Evolutionary conservation across 2,329 filamentous ascomycete species (phyloP).

Genomic region (Fonsecaea multimorphosa): DNA sequence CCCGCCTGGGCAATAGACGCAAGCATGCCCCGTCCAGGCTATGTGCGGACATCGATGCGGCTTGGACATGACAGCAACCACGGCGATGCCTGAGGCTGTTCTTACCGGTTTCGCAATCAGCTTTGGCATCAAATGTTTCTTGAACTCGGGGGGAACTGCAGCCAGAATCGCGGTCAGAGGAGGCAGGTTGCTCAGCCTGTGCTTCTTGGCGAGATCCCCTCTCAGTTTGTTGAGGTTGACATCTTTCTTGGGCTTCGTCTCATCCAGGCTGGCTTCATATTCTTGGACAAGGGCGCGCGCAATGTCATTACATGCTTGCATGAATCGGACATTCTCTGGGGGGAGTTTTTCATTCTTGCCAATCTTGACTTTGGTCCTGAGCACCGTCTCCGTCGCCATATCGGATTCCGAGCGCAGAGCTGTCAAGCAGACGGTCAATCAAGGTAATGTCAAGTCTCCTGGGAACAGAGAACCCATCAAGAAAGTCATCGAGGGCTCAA

Average conservation of each 20-base stretch:
- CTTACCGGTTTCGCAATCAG: constrained; percentile 96
- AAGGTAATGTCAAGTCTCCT: neutral
- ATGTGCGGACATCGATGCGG: constrained; percentile 97
- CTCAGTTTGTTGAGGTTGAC: constrained; percentile 91
- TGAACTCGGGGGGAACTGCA: constrained; percentile 98
- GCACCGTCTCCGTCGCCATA: constrained; percentile 69
- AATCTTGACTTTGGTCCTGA: constrained; percentile 54
- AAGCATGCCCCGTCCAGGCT: constrained; percentile 92
- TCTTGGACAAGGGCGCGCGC: constrained; percentile 93
- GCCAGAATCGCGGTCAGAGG: constrained; percentile 96
- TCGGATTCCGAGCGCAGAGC: neutral
- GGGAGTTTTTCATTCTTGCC: constrained; percentile 77
- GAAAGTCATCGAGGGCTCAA: neutral
- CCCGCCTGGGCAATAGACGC: constrained; percentile 96
- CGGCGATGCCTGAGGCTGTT: constrained; percentile 94
- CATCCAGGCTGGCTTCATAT: constrained; percentile 79
- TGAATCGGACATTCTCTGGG: constrained; percentile 91
- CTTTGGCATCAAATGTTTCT: constrained; percentile 97
- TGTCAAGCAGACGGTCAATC: too few relatives aligned
- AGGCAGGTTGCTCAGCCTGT: constrained; percentile 84
- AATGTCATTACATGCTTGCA: constrained; percentile 94
- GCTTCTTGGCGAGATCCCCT: constrained; percentile 88
- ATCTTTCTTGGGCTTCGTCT: constrained; percentile 76
- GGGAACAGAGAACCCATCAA: neutral
- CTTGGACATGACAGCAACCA: constrained; percentile 99